These are phyloP conservation scores for Trifolium pratense DNA, from an alignment of 306 rosid species.

Conservation along the genomic window DNA sequence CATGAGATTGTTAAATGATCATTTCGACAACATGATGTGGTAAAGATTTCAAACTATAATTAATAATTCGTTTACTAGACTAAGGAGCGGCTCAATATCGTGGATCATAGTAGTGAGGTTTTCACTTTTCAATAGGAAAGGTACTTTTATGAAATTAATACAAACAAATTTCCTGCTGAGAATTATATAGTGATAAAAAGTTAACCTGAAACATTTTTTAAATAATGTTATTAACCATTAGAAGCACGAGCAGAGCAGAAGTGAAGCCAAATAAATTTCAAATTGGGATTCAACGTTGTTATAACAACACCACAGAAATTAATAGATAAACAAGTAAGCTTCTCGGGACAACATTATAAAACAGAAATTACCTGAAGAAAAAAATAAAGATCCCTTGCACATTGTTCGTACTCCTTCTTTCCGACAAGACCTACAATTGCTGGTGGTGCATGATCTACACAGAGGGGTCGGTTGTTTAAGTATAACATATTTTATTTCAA, in stretches of 20 bases:
- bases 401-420: constrained; percentile 86
- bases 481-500: not conserved
- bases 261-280: constrained; percentile 10
- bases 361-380: constrained; percentile 81
- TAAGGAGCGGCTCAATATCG: constrained; percentile 9
- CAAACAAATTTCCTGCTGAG: not conserved
- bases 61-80: constrained; percentile 10
- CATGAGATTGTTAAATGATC: not conserved
- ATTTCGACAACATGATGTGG: constrained; percentile 4
- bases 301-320: constrained; percentile 6
- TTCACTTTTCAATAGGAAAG: constrained; percentile 10
- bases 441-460: constrained; percentile 79
- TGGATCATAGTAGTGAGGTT: constrained; percentile 25
- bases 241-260: constrained; percentile 5
- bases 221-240: not conserved
- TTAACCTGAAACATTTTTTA: constrained; percentile 14
- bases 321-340: constrained; percentile 26
- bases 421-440: constrained; percentile 95
- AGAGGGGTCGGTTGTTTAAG: constrained; percentile 3
- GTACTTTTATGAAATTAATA: constrained; percentile 10
- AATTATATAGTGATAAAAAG: constrained; percentile 19
- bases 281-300: constrained; percentile 27
- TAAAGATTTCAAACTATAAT: constrained; percentile 19
- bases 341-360: constrained; percentile 16
- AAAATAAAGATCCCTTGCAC: constrained; percentile 91